Base-by-base conservation (phyloP, 257 asterid species). In the Solanum clarkiae region DNA sequence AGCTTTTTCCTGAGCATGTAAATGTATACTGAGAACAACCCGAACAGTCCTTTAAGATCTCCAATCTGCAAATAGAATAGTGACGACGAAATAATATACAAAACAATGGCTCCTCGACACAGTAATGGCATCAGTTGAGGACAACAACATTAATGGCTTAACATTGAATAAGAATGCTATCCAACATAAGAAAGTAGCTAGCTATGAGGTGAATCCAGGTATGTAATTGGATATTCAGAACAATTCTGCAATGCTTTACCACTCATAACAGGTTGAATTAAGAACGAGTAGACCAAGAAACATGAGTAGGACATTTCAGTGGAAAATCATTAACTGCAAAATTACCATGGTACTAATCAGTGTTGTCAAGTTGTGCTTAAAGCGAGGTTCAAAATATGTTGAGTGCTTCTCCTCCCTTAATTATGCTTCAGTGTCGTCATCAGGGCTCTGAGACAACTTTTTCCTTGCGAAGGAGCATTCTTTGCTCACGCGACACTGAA, bases 41-140 rank as follows among this genome's bases (percentile, higher is more conserved):
- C 99, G 80, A 89, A 92, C 70, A 97, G 79, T 56, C 98, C 99
- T 88, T 97, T 97, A 84, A 95, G 86, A 87, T 97, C 99, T 80
- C 99, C 99, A 91, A 97, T 83, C 98, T 97, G 97, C 92, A 90
- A 62, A 90, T 82, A 86, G 80, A 54, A 60, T 71, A 44, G 60
- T 51, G 77, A 86, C 14, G 56, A 63, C 22, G 20, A 80, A 45
- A 22, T 55, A 53, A 26, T 42, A 60, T 55, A 22, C 29, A 74
- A 72, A 12, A 26, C 29, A 18, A 66, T 66, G 29, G 16, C 20
- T 51, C 15, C 51, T 63, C 49, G 81, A 75, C 44, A 22, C 14
- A 14, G 22, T 75, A 74, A 47, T 47, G 29, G n/a, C 59, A 49
- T 22, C 57, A 75, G 44, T 75, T 7, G 81, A 47, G n/a, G 44